Evolutionary conservation across 495 filamentous ascomycete species (phyloP).

Genomic region (Daldinia vernicosa): DNA sequence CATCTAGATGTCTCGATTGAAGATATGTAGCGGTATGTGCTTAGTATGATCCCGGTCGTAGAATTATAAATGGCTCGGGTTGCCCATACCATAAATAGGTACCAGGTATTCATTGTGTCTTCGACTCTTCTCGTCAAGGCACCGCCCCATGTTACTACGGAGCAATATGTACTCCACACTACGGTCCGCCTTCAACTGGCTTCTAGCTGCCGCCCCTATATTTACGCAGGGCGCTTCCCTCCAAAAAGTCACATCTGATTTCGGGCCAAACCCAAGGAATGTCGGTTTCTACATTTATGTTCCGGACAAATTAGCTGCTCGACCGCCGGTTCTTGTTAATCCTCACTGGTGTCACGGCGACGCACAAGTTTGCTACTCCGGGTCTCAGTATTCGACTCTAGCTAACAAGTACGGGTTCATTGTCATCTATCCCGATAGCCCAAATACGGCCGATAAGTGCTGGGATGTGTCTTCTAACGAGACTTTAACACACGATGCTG

Average conservation of each 20-base stretch:
- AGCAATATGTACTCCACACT: conserved; percentile 17
- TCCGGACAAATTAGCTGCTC: conserved; percentile 59
- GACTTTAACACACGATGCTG: conserved; percentile 65
- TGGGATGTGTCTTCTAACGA: conserved; percentile 68
- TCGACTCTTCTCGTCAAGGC: not conserved
- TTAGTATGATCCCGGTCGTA: not conserved
- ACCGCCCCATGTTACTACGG: not conserved
- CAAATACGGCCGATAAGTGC: conserved; percentile 56
- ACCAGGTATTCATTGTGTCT: not conserved
- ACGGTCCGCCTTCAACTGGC: conserved; percentile 6
- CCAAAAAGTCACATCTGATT: conserved; percentile 47
- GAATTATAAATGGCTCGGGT: not conserved
- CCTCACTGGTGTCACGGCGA: conserved; percentile 63
- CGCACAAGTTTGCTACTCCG: conserved; percentile 46
- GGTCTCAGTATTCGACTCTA: conserved; percentile 55
- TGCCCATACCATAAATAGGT: not conserved
- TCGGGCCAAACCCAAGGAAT: conserved; percentile 61
- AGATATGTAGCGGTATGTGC: not conserved
- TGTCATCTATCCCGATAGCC: conserved; percentile 64
- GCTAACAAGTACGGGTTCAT: conserved; percentile 62
- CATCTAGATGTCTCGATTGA: conserved; percentile 3
- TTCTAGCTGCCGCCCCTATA: conserved; percentile 18
- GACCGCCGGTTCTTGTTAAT: conserved; percentile 64
- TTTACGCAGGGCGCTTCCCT: conserved; percentile 40
- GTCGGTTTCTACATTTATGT: conserved; percentile 66